phyloP scores from a whole-genome alignment of 495 filamentous ascomycete species.

The Parachaetomium inaequale region DNA sequence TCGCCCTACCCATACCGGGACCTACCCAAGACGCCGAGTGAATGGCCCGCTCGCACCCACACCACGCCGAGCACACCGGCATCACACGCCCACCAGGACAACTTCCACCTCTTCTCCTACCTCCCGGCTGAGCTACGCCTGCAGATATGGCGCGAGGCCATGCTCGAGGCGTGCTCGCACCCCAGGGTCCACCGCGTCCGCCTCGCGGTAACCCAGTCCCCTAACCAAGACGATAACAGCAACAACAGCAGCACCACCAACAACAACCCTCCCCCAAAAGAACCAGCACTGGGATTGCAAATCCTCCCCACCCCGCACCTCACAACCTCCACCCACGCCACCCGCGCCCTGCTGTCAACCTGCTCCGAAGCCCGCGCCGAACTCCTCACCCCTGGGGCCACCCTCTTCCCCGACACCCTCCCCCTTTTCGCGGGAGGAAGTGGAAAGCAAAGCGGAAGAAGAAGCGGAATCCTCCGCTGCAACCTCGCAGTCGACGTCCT shows the following conservation, averaged over 20 bases:
- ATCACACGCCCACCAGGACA: not conserved
- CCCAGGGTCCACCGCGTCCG: slow-evolving; percentile 1
- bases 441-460: no score
- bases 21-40: not conserved
- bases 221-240: not conserved
- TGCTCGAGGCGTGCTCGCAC: not conserved
- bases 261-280: not conserved
- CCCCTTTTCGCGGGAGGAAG: no score
- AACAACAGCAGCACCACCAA: not conserved
- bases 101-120: slow-evolving; percentile 14
- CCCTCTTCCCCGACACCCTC: slow-evolving; percentile 1
- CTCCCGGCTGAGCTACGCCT: slow-evolving; percentile 25
- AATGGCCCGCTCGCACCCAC: not conserved
- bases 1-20: slow-evolving; percentile 10
- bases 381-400: not conserved
- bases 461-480: slow-evolving; percentile 9
- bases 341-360: not conserved
- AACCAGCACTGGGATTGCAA: no score
- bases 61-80: not conserved
- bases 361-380: slow-evolving; percentile 11
- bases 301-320: slow-evolving; percentile 9
- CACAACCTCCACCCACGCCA: not conserved
- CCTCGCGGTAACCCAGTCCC: not conserved
- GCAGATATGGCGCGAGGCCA: slow-evolving; percentile 18
- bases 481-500: not conserved